Conservation (phyloP, 2,329 filamentous ascomycete species). For the Fusarium tjaetaba region DNA sequence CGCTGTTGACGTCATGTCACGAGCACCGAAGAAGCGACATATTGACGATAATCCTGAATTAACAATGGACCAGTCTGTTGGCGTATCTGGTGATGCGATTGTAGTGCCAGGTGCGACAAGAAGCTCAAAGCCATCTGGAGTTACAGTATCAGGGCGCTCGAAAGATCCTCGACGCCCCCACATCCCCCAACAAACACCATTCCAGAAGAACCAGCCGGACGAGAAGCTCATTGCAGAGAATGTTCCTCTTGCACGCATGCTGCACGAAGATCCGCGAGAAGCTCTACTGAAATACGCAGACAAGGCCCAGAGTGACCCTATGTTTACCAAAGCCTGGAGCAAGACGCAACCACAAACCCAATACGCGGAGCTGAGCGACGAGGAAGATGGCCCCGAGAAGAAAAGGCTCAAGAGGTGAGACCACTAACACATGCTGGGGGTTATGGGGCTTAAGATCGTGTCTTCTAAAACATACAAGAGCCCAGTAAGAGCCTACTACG, state of each 20-base stretch:
- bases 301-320: conserved; percentile 88
- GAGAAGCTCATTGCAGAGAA: conserved; percentile 88
- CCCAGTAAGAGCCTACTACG: conserved; percentile 1
- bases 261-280: conserved; percentile 95
- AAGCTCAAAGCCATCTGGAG: conserved; percentile 67
- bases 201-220: conserved; percentile 89
- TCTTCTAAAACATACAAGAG: conserved; percentile 8
- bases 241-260: conserved; percentile 90
- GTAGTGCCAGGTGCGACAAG: conserved; percentile 72
- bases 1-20: conserved; percentile 89
- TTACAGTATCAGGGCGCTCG: conserved; percentile 80
- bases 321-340: conserved; percentile 95
- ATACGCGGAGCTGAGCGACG: conserved; percentile 89
- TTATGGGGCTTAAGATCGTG: conserved; percentile 6
- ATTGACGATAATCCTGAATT: conserved; percentile 91
- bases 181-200: conserved; percentile 85
- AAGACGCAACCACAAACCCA: conserved; percentile 91
- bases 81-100: conserved; percentile 85
- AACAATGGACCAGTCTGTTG: conserved; percentile 83
- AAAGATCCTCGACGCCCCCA: conserved; percentile 86
- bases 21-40: conserved; percentile 92
- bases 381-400: conserved; percentile 76
- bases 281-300: conserved; percentile 95
- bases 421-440: conserved; percentile 16
- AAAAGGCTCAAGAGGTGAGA: conserved; percentile 66